Base-by-base conservation (phyloP, 75 land plant genomes). In the Larix kaempferi region DNA sequence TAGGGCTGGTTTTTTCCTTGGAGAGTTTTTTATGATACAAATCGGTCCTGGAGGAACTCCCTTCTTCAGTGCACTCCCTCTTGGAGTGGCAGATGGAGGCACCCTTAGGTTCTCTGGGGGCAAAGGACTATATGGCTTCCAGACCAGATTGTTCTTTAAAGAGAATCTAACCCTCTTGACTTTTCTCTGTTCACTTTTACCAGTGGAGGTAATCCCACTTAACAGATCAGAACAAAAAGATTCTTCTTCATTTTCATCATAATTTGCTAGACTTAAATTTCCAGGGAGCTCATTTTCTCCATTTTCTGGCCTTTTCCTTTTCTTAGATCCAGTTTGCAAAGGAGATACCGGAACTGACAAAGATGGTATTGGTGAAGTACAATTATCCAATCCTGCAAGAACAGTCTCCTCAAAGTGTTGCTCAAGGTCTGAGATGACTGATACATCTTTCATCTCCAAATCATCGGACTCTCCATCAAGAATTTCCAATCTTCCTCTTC, bases 1-100 rank as follows among this genome's bases (percentile, higher is more conserved):
- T 44, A 56, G 57, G 57, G 6, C 5, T 26, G 57, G 29, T 74
- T 74, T 74, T 74, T 74, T 25, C 62, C 57, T 52, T 56, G 75
- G 75, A 74, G 75, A 54, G 23, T 74, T 74, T 26, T 74, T 74
- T 29, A 74, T 74, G 29, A 56, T 74, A 74, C 57, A 74, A 35
- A 87, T 81, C 22, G 89, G 89, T 25, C 89, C 89, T 44, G 89
- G 83, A 14, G 78, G 75, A 26, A 87, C 80, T 6, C 89, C 89
- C 67, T 81, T 81, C 75, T 87, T 87, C 75, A 87, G 33, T 11
- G 89, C 89, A 75, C 89, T 87, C 3, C 88, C 88, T 78, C 85
- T 81, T 56, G 89, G 89, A 25, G 88, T 85, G 15, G 88, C 84
- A 17, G 81, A 77, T 57, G 89, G 84, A 71, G 88, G 88, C 12